phyloP scores from a whole-genome alignment of 768 basidiomycete genomes.

The Amanita rubescens region DNA sequence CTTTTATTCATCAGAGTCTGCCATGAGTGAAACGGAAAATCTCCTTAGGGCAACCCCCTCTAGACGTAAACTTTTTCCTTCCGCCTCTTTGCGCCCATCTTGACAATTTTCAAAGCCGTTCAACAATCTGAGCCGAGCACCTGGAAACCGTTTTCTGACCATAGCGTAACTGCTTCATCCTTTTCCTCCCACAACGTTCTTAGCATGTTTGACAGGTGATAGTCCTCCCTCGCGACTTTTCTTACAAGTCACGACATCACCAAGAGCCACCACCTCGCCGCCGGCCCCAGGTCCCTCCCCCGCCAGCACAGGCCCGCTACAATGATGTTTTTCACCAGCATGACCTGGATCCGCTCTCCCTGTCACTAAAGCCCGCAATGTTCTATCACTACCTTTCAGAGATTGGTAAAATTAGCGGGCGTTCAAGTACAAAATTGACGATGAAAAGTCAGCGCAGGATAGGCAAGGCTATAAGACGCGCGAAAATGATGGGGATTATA shows the following conservation, averaged over 20 bases:
- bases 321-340: conserved; percentile 68
- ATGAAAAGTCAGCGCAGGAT: conserved; percentile 71
- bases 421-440: conserved; percentile 66
- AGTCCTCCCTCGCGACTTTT: conserved; percentile 36
- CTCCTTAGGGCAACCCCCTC: not conserved
- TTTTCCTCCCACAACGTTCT: not conserved
- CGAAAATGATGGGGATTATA: conserved; percentile 88
- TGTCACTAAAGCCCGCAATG: conserved; percentile 53
- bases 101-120: not conserved
- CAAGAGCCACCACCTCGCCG: conserved; percentile 15
- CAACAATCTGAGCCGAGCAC: not conserved
- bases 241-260: conserved; percentile 28
- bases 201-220: conserved; percentile 28
- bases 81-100: not conserved
- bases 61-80: not conserved
- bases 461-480: conserved; percentile 80
- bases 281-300: conserved; percentile 47
- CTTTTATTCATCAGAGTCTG: conserved; percentile 8
- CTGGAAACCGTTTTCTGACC: conserved; percentile 6
- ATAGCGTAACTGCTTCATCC: conserved; percentile 2
- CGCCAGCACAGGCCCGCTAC: conserved; percentile 41
- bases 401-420: conserved; percentile 76
- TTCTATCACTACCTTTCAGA: conserved; percentile 54
- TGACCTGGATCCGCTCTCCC: conserved; percentile 64
- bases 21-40: not conserved